These are phyloP conservation scores for Globisporangium nunn DNA, from an alignment of 352 stramenopile genomes.

Conservation along the genomic window DNA sequence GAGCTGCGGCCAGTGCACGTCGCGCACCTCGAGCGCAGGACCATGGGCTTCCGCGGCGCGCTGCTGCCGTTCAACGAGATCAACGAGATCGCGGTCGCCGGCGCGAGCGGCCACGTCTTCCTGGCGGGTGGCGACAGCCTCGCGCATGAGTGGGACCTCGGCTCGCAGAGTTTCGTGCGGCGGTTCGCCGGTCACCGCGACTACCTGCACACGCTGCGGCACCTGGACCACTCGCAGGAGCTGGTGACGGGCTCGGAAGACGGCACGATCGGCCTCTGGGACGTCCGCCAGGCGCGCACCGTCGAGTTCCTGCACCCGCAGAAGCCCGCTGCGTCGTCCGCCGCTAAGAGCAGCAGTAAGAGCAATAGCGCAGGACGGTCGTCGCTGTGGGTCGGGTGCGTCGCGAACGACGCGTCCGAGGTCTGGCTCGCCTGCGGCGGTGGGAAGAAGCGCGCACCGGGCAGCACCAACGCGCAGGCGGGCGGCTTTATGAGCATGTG, in stretches of 20 bases:
- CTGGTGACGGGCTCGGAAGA: slow-evolving; percentile 68
- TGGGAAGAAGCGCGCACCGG: slow-evolving; percentile 26
- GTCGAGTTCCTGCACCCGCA: slow-evolving; percentile 52
- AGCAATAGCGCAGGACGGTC: background rate
- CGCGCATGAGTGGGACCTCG: slow-evolving; percentile 58
- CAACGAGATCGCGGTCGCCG: slow-evolving; percentile 48
- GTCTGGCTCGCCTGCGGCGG: slow-evolving; percentile 65
- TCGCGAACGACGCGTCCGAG: slow-evolving; percentile 64
- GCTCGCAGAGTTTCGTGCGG: slow-evolving; percentile 40
- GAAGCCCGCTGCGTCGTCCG: background rate
- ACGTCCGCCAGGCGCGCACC: slow-evolving; percentile 39
- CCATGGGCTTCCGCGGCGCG: slow-evolving; percentile 51
- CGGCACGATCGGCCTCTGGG: slow-evolving; percentile 68
- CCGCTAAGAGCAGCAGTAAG: slow-evolving; percentile 2
- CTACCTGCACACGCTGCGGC: slow-evolving; percentile 58
- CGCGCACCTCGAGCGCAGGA: slow-evolving; percentile 40
- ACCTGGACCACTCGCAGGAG: slow-evolving; percentile 62
- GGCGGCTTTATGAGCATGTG: slow-evolving; percentile 65
- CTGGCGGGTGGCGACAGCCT: slow-evolving; percentile 53
- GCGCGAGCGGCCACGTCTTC: slow-evolving; percentile 27
- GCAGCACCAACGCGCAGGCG: slow-evolving; percentile 15
- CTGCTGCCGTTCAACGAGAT: slow-evolving; percentile 55
- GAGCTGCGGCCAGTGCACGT: slow-evolving; percentile 37
- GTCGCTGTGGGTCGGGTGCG: slow-evolving; percentile 42
- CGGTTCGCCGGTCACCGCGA: slow-evolving; percentile 49